Base-by-base conservation (phyloP, 306 rosid genomes). In the Luffa aegyptiaca region DNA sequence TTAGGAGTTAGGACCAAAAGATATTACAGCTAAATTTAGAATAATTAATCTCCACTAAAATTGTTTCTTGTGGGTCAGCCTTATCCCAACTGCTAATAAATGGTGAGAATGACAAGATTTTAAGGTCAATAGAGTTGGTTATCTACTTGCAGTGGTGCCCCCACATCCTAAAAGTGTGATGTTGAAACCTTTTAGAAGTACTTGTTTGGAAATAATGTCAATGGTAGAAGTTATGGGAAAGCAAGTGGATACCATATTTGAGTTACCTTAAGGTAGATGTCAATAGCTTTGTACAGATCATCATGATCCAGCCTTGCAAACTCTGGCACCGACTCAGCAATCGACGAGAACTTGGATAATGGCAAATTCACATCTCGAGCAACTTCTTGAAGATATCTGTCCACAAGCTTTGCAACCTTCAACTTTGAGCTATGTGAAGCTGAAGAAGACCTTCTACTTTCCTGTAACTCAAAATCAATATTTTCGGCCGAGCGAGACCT, bases 251-350 rank as follows among this genome's bases (percentile, higher is more conserved):
- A 33, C 44, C 42, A 74, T 9, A 16, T 31, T 35, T 74, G 37
- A 81, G 65, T 86, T 87, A 95, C 99, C 99, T 91, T 95, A 31
- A 95, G 96, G 84, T 89, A 95, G 78, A 87, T 88, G 89, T 95
- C 97, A 86, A 91, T 95, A 35, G 97, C 99, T 79, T 86, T 84
- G 92, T 95, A 95, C 85, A 95, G 91, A 72, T 95, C 97, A 86
- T 95, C 99, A 86, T 95, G 99, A 68, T 95, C 97, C 79, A 84
- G 85, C 83, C 99, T 90, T n/a, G 97, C 92, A 81, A 95, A 95
- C 64, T 88, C 97, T 35, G 97, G 99, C 57, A 95, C 83, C 36
- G 96, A 84, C 84, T 95, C 94, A 53, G 99, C 93, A 68, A 95
- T 85, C 51, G 87, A 82, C 80, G 90, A 84, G 85, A 95, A 95